These are phyloP conservation scores for Lactifluus subvellereus DNA, from an alignment of 768 basidiomycete species.

Conservation along the genomic window DNA sequence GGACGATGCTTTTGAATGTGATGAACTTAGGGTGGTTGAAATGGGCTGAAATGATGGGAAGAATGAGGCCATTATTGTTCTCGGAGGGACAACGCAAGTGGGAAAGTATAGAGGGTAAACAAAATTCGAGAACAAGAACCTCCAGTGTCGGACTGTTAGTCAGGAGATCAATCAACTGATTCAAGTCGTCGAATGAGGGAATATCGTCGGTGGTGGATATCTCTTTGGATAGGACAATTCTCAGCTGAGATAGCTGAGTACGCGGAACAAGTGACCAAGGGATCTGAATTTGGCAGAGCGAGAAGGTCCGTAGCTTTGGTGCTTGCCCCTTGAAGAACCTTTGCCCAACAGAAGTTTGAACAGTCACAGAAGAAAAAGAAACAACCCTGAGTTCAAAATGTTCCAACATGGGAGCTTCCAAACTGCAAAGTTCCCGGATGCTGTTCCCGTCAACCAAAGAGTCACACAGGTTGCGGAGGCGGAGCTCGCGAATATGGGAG, in stretches of 20 bases:
- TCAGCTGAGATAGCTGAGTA: slow-evolving; percentile 5
- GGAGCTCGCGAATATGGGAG: slow-evolving; percentile 8
- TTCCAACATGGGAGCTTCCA: slow-evolving; percentile 2
- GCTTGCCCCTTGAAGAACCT: background rate
- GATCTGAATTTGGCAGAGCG: background rate
- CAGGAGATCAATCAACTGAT: slow-evolving; percentile 1
- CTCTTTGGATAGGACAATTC: background rate
- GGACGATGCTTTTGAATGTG: slow-evolving; percentile 1
- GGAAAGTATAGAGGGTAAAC: background rate
- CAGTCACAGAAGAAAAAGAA: background rate
- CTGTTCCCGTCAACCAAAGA: background rate
- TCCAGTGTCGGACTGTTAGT: slow-evolving; percentile 1
- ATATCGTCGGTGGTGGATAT: no score
- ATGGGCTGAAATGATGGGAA: background rate
- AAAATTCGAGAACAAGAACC: background rate
- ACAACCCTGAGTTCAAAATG: slow-evolving; percentile 5
- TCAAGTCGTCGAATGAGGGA: background rate
- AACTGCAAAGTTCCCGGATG: background rate
- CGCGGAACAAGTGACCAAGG: slow-evolving; percentile 6
- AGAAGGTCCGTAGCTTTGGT: slow-evolving; percentile 3
- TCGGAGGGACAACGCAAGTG: background rate
- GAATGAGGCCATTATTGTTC: background rate
- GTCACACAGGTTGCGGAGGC: background rate
- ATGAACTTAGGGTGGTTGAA: background rate
- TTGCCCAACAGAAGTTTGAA: background rate